phyloP scores from a whole-genome alignment of 192 early-diverging fungal species.

The Gonapodya prolifera region DNA sequence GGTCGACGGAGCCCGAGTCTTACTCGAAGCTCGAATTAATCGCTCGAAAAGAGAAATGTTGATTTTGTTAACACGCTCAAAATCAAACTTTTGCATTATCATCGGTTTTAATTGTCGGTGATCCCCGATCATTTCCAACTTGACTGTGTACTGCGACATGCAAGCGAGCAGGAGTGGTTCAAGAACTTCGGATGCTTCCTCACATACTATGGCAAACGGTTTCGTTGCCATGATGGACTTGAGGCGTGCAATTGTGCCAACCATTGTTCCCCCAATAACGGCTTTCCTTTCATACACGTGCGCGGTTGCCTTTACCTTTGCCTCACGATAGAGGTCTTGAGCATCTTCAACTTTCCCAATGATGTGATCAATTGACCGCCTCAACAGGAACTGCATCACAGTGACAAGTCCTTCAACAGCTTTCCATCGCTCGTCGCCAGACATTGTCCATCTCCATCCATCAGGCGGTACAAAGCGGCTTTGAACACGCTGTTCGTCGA shows the following conservation, averaged over 20 bases:
- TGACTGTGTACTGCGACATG: slow-evolving; percentile 12
- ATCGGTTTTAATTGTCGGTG: slow-evolving; percentile 19
- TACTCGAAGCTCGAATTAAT: slow-evolving; percentile 14
- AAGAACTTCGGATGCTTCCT: slow-evolving; percentile 24
- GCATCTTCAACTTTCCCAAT: slow-evolving; percentile 8
- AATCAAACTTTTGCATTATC: slow-evolving; percentile 24
- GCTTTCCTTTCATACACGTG: slow-evolving; percentile 23
- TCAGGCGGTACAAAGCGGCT: slow-evolving; percentile 5
- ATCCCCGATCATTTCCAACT: slow-evolving; percentile 24
- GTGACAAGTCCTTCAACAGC: slow-evolving; percentile 9
- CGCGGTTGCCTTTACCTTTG: slow-evolving; percentile 19
- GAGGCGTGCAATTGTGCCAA: slow-evolving; percentile 23
- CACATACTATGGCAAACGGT: slow-evolving; percentile 23
- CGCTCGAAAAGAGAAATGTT: slow-evolving; percentile 23
- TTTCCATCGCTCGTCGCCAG: slow-evolving; percentile 19
- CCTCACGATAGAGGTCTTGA: slow-evolving; percentile 11
- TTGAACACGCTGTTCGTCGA: slow-evolving; percentile 1
- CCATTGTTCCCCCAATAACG: slow-evolving; percentile 26
- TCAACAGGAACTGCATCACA: slow-evolving; percentile 7
- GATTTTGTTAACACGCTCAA: slow-evolving; percentile 24
- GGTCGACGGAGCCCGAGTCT: slow-evolving; percentile 11
- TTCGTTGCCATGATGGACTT: slow-evolving; percentile 20
- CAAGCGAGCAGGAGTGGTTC: slow-evolving; percentile 22
- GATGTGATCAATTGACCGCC: slow-evolving; percentile 8
- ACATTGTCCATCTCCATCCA: slow-evolving; percentile 18